A percentile compares a stretch with the other conserved stretches of the same genome.
Evolutionary conservation across 129 eudicot genomes (phyloP).

Genomic region (Arctium lappa): DNA sequence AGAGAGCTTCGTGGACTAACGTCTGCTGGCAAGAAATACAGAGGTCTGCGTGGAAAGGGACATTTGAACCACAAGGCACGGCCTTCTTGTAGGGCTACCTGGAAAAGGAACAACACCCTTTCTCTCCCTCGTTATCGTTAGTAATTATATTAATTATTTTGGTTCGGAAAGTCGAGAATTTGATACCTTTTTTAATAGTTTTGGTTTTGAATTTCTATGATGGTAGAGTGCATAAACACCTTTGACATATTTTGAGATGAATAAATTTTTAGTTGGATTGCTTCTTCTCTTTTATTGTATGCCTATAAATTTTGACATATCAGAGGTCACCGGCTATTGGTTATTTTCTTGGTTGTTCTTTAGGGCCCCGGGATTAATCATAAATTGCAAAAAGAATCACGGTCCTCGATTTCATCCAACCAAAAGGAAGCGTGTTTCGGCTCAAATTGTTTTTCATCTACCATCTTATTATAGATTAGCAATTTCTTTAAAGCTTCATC

Average conservation of each 20-base stretch:
- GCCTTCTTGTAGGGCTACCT: constrained; percentile 78
- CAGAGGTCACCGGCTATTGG: too few relatives aligned
- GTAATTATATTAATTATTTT: not conserved
- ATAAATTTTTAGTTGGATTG: too few relatives aligned
- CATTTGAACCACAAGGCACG: constrained; percentile 73
- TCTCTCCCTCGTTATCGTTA: constrained; percentile 75
- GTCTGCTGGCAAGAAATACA: constrained; percentile 82
- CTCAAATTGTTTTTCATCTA: too few relatives aligned
- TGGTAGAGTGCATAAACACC: not conserved
- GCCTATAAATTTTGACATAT: too few relatives aligned
- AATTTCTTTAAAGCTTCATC: too few relatives aligned
- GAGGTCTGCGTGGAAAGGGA: constrained; percentile 81
- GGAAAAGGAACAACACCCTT: constrained; percentile 88
- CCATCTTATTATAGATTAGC: too few relatives aligned
- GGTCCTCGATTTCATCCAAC: too few relatives aligned
- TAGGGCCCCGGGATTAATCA: too few relatives aligned
- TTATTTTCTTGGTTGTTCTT: too few relatives aligned
- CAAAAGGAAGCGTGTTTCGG: too few relatives aligned
- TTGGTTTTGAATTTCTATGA: not conserved
- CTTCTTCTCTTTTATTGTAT: too few relatives aligned
- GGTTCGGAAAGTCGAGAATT: not conserved
- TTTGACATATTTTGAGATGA: not conserved
- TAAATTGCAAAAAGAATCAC: too few relatives aligned
- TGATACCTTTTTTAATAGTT: not conserved
- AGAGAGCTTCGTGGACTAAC: constrained; percentile 84